A percentile compares a stretch with the other conserved stretches of the same genome.
Evolutionary conservation across 2,329 filamentous ascomycete genomes (phyloP).

Genomic region (Cercospora sp.): DNA sequence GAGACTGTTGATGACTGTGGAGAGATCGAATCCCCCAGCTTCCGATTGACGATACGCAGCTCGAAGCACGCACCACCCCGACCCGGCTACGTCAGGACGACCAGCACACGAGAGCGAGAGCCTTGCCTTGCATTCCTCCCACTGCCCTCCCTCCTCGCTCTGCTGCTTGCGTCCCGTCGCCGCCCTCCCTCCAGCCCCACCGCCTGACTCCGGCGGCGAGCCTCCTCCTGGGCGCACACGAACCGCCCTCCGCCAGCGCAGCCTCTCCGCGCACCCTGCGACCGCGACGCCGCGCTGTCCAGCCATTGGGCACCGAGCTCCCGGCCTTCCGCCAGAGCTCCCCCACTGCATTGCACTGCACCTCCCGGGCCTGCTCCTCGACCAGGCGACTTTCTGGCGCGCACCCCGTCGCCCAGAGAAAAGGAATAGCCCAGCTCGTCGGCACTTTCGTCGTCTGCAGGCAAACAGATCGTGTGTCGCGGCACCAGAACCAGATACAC

Average conservation of each 20-base stretch:
- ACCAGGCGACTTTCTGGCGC: neutral
- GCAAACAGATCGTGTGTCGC: neutral
- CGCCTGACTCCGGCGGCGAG: neutral
- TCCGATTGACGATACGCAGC: constrained; percentile 3
- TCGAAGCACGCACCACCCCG: neutral
- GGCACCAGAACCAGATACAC: neutral
- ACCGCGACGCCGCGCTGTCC: neutral
- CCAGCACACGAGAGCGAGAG: neutral
- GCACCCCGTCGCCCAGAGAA: neutral
- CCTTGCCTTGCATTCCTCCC: constrained; percentile 4
- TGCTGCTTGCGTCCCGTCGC: neutral
- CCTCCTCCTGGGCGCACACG: neutral
- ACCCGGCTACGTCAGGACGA: neutral
- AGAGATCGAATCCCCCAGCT: constrained; percentile 6
- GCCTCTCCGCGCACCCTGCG: constrained; percentile 4
- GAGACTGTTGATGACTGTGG: constrained; percentile 1
- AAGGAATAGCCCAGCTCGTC: neutral
- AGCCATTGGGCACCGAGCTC: constrained; percentile 16
- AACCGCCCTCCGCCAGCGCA: constrained; percentile 7
- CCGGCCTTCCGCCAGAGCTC: constrained; percentile 2
- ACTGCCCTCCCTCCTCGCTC: neutral
- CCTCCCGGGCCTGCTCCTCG: neutral
- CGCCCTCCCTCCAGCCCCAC: neutral
- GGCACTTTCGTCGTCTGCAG: neutral
- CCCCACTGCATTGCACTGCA: constrained; percentile 8